Percentiles rank a stretch among this genome's conserved stretches.
phyloP scores from a whole-genome alignment of 306 rosid species.

The Cucumis melo region DNA sequence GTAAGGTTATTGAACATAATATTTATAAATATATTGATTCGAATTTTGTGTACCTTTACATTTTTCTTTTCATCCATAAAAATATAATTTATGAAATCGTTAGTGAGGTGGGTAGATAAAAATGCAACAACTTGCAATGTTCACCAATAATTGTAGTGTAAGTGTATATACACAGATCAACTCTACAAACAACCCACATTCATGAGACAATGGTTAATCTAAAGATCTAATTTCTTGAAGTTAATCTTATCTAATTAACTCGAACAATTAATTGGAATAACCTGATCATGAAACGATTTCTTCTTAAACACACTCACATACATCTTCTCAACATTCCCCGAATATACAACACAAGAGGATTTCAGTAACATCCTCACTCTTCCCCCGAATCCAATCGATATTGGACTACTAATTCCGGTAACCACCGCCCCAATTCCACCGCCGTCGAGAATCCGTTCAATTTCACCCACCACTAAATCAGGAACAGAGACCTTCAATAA shows the following conservation, averaged over 20 bases:
- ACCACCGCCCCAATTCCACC: constrained; percentile 71
- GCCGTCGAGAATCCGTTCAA: constrained; percentile 62
- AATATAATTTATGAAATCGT: no score
- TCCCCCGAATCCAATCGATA: constrained; percentile 43
- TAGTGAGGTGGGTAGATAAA: no score
- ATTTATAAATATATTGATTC: no score
- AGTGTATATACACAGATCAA: no score
- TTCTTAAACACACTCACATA: constrained; percentile 64
- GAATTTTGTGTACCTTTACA: no score
- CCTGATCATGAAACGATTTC: constrained; percentile 9
- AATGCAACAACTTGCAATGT: no score
- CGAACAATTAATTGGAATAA: constrained; percentile 43
- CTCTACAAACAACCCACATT: not conserved
- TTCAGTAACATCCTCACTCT: constrained; percentile 44
- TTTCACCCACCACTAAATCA: constrained; percentile 50
- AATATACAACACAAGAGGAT: constrained; percentile 41
- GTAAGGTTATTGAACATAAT: no score
- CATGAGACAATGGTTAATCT: not conserved
- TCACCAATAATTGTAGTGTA: no score
- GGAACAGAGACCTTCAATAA: constrained; percentile 55
- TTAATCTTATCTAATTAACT: constrained; percentile 16
- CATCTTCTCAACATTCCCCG: constrained; percentile 22
- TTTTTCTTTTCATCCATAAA: no score
- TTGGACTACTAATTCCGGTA: not conserved
- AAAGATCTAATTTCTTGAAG: not conserved